phyloP scores from a whole-genome alignment of 1,284 basidiomycete genomes.

The Xanthoconium separans region DNA sequence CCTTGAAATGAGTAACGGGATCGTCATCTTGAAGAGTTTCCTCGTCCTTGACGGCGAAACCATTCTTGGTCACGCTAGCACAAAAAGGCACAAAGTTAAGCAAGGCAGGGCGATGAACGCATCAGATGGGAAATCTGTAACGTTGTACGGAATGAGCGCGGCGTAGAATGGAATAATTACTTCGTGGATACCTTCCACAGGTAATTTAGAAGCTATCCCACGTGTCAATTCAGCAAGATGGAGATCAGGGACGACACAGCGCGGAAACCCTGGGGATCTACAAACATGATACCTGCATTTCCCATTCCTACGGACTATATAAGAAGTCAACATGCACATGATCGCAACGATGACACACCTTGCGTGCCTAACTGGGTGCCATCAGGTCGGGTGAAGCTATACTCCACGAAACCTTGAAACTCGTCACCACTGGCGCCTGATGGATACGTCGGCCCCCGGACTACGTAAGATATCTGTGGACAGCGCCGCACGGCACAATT shows the following conservation, averaged over 20 bases:
- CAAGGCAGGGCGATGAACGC: conserved; percentile 13
- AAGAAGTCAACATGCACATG: neutral
- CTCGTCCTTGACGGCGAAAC: conserved; percentile 70
- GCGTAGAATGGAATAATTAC: neutral
- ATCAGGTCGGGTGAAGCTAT: conserved; percentile 61
- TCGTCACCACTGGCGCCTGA: conserved; percentile 65
- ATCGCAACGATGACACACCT: conserved; percentile 37
- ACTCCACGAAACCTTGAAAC: conserved; percentile 61
- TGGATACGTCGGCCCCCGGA: conserved; percentile 3
- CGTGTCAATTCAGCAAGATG: conserved; percentile 12
- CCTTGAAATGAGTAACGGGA: conserved; percentile 68
- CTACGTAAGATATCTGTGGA: neutral
- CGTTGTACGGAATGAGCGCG: conserved; percentile 37
- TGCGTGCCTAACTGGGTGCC: conserved; percentile 69
- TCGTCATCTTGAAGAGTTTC: conserved; percentile 64
- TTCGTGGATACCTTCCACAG: conserved; percentile 54
- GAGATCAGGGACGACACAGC: conserved; percentile 31
- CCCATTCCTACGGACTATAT: conserved; percentile 25
- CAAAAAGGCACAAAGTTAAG: neutral
- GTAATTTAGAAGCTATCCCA: conserved; percentile 59
- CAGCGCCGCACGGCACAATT: conserved; percentile 53
- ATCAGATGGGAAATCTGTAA: conserved; percentile 70
- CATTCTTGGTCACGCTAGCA: conserved; percentile 66
- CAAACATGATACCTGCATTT: neutral
- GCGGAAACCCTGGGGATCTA: conserved; percentile 62